phyloP scores from a whole-genome alignment of 2,329 filamentous ascomycete species.

The Aureobasidium sp. region DNA sequence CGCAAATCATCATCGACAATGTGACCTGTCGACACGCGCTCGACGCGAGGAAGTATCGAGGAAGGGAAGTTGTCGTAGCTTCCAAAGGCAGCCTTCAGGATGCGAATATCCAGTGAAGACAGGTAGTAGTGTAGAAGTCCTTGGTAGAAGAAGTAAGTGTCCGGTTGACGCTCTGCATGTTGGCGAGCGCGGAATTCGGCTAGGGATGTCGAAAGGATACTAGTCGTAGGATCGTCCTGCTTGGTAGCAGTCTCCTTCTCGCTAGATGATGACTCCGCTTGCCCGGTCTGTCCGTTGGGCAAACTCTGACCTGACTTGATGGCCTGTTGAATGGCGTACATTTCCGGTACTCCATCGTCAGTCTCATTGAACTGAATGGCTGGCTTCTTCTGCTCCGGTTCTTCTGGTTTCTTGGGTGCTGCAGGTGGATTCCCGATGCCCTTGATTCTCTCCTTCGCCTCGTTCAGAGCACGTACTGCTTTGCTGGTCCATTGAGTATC shows the following conservation, averaged over 20 bases:
- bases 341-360: slow-evolving; percentile 39
- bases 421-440: slow-evolving; percentile 58
- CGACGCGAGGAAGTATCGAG: slow-evolving; percentile 75
- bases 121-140: slow-evolving; percentile 81
- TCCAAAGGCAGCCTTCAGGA: slow-evolving; percentile 81
- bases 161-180: slow-evolving; percentile 33
- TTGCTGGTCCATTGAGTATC: slow-evolving; percentile 88
- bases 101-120: slow-evolving; percentile 83
- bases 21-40: slow-evolving; percentile 81
- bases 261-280: background rate
- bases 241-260: background rate
- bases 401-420: slow-evolving; percentile 40
- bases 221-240: slow-evolving; percentile 14
- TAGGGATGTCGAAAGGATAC: slow-evolving; percentile 33
- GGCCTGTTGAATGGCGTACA: slow-evolving; percentile 43
- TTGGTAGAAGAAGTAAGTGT: slow-evolving; percentile 79
- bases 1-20: slow-evolving; percentile 77
- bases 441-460: slow-evolving; percentile 65
- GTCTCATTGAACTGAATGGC: slow-evolving; percentile 42
- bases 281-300: slow-evolving; percentile 3
- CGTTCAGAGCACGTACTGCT: slow-evolving; percentile 64
- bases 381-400: slow-evolving; percentile 35
- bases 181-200: slow-evolving; percentile 39
- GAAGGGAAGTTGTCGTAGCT: slow-evolving; percentile 75
- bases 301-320: slow-evolving; percentile 34